Conservation (phyloP, 768 basidiomycete genomes). For the Leccinum barrowsii region DNA sequence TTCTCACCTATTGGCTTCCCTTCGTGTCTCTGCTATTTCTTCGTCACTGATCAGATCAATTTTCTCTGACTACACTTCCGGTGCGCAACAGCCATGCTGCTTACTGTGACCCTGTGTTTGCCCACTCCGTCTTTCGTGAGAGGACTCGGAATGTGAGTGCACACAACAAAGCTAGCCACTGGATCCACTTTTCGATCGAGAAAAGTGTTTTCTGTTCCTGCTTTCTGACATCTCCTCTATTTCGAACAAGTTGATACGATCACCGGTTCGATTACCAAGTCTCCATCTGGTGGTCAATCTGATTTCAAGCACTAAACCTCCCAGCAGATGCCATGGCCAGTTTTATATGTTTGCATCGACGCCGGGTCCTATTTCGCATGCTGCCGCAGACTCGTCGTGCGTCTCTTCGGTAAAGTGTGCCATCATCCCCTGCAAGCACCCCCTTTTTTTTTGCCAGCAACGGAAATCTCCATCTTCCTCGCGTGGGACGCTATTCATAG, state of each 20-base stretch:
- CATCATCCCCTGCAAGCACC: background rate
- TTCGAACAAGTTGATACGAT: background rate
- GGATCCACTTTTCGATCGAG: conserved; percentile 2
- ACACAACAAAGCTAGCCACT: background rate
- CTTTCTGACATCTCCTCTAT: background rate
- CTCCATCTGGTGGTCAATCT: background rate
- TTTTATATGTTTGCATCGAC: background rate
- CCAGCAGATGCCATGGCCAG: background rate
- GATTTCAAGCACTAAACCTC: background rate
- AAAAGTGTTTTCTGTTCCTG: background rate
- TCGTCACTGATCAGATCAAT: background rate
- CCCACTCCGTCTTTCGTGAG: background rate
- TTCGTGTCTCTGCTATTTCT: background rate
- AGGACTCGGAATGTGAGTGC: background rate
- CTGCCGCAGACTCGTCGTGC: background rate
- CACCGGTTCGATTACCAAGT: conserved; percentile 6
- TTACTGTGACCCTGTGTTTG: background rate
- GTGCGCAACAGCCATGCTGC: background rate
- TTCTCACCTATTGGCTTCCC: background rate
- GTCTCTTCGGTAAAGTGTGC: conserved; percentile 11
- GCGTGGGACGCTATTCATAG: conserved; percentile 18
- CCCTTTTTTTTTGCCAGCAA: background rate
- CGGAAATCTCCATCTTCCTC: conserved; percentile 13
- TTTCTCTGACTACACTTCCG: background rate
- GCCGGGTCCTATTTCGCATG: conserved; percentile 8